A percentile compares a stretch with the other conserved stretches of the same genome.
phyloP scores from a whole-genome alignment of 2,329 filamentous ascomycete genomes.

The Sphaerostilbella broomeana region DNA sequence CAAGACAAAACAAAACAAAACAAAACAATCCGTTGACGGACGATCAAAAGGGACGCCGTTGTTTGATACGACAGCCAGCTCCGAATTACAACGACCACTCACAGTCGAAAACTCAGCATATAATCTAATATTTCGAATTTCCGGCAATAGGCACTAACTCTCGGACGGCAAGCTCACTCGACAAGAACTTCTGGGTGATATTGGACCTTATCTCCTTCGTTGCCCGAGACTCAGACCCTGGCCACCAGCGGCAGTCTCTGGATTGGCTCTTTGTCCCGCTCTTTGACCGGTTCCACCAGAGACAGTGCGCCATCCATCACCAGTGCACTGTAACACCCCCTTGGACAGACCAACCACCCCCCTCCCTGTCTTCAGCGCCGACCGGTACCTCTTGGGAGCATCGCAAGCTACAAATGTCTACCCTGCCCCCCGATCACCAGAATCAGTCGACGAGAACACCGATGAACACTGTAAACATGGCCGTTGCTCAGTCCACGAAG shows the following conservation, averaged over 20 bases:
- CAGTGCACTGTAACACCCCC: slow-evolving; percentile 9
- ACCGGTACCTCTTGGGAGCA: slow-evolving; percentile 19
- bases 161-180: slow-evolving; percentile 9
- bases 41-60: slow-evolving; percentile 16
- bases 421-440: slow-evolving; percentile 55
- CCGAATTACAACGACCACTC: slow-evolving; percentile 19
- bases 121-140: slow-evolving; percentile 25
- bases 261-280: slow-evolving; percentile 22
- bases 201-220: slow-evolving; percentile 14
- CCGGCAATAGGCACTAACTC: slow-evolving; percentile 2
- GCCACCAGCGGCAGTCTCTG: slow-evolving; percentile 11
- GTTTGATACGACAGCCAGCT: slow-evolving; percentile 25
- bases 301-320: slow-evolving; percentile 4
- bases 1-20: no score
- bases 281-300: slow-evolving; percentile 22
- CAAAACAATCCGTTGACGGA: slow-evolving; percentile 13
- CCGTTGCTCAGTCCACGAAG: slow-evolving; percentile 53
- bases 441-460: slow-evolving; percentile 43
- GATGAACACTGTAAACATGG: slow-evolving; percentile 49
- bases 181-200: slow-evolving; percentile 2
- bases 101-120: slow-evolving; percentile 20
- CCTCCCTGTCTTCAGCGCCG: slow-evolving; percentile 21
- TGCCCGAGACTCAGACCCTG: slow-evolving; percentile 19
- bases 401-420: slow-evolving; percentile 52
- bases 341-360: slow-evolving; percentile 17